Evolutionary conservation across 169 alveolate species (phyloP).

Genomic region (Babesia ovata): DNA sequence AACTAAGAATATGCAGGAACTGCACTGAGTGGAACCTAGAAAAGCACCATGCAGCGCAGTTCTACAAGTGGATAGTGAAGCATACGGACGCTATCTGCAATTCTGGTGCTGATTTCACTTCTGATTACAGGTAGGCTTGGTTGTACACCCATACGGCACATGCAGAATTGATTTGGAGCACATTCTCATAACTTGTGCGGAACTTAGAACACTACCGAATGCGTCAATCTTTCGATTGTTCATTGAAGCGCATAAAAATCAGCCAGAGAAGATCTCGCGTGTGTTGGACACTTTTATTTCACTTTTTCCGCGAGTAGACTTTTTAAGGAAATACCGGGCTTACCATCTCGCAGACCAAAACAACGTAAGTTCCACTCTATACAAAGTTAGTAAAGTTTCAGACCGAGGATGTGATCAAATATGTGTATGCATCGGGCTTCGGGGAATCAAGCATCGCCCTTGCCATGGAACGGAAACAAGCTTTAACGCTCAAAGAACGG

Average conservation of each 20-base stretch:
- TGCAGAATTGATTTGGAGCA: constrained; percentile 61
- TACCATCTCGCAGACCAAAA: neutral
- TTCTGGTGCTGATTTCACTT: neutral
- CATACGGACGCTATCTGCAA: constrained; percentile 31
- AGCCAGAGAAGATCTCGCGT: constrained; percentile 2
- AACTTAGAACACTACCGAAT: constrained; percentile 45
- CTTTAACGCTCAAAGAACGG: constrained; percentile 1
- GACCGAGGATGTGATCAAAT: neutral
- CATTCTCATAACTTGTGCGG: constrained; percentile 41
- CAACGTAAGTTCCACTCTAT: neutral
- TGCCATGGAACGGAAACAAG: constrained; percentile 20
- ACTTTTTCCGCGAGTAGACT: constrained; percentile 14
- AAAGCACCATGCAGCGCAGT: constrained; percentile 53
- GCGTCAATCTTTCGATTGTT: constrained; percentile 26
- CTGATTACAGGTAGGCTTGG: constrained; percentile 2
- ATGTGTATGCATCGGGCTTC: neutral
- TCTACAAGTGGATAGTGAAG: constrained; percentile 55
- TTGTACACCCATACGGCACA: neutral
- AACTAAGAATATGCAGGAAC: constrained; percentile 7
- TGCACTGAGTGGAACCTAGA: constrained; percentile 69
- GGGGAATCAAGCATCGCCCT: neutral
- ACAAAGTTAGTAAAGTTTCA: neutral
- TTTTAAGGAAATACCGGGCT: constrained; percentile 19
- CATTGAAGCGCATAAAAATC: constrained; percentile 2
- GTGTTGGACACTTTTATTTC: constrained; percentile 6